Evolutionary conservation across 169 alveolate genomes (phyloP).

Genomic region (Cryptosporidium ubiquitum): DNA sequence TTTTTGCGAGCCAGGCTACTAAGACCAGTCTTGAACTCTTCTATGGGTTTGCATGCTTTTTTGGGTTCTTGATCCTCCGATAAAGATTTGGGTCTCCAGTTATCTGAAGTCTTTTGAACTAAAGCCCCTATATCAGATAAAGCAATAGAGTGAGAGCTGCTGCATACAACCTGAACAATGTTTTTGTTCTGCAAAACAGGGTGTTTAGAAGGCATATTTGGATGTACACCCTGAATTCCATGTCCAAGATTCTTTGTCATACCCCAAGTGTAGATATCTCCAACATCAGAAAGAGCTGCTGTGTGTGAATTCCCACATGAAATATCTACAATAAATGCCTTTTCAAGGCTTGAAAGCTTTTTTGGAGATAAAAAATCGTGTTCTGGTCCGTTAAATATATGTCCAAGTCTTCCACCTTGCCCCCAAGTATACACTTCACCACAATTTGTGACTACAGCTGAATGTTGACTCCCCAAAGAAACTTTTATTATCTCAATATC

Average conservation of each 20-base stretch:
- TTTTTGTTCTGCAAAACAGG: conserved; percentile 58
- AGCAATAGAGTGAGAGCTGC: conserved; percentile 57
- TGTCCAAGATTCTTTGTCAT: conserved; percentile 62
- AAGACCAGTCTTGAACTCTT: background rate
- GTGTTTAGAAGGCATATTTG: conserved; percentile 62
- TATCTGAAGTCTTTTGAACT: background rate
- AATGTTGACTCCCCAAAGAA: conserved; percentile 77
- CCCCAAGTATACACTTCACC: conserved; percentile 79
- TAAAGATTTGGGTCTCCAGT: background rate
- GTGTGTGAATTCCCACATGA: conserved; percentile 77
- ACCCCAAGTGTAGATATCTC: conserved; percentile 71
- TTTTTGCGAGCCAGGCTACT: background rate
- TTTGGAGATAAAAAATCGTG: conserved; percentile 74
- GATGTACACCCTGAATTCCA: conserved; percentile 35
- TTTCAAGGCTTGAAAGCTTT: conserved; percentile 40
- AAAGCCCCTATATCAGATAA: conserved; percentile 53
- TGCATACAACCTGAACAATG: conserved; percentile 59
- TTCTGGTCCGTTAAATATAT: conserved; percentile 66
- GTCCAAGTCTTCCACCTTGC: conserved; percentile 79
- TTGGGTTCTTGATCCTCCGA: background rate
- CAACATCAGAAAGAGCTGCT: conserved; percentile 69
- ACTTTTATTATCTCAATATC: conserved; percentile 47
- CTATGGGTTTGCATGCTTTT: background rate
- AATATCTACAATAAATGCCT: conserved; percentile 60
- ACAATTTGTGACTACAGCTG: conserved; percentile 74